Percentiles rank a stretch among this genome's conserved stretches.
phyloP scores from a whole-genome alignment of 2,329 filamentous ascomycete genomes.

The Fusarium nematophilum region DNA sequence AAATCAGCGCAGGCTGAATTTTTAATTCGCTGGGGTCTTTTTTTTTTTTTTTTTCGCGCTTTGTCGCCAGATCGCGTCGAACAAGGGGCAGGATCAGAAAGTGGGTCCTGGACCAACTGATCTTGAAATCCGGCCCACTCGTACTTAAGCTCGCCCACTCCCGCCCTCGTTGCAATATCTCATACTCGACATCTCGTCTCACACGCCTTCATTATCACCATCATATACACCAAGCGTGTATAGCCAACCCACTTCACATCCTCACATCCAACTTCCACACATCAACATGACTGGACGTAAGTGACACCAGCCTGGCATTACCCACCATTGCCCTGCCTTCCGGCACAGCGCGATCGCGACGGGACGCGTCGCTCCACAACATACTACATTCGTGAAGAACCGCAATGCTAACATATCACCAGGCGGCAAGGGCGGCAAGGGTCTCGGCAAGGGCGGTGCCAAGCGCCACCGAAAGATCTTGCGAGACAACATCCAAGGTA shows the following conservation, averaged over 20 bases:
- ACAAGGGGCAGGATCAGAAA: slow-evolving; percentile 36
- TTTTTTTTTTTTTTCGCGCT: slow-evolving; percentile 28
- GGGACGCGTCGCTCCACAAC: slow-evolving; percentile 1
- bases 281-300: slow-evolving; percentile 78
- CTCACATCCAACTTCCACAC: slow-evolving; percentile 26
- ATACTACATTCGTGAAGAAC: slow-evolving; percentile 90
- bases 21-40: slow-evolving; percentile 32
- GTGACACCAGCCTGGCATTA: slow-evolving; percentile 48
- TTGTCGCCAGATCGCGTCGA: slow-evolving; percentile 38
- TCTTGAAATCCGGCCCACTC: slow-evolving; percentile 51
- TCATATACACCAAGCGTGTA: slow-evolving; percentile 31
- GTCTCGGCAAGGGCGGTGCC: slow-evolving; percentile 96
- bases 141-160: slow-evolving; percentile 53
- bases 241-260: slow-evolving; percentile 14
- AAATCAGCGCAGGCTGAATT: slow-evolving; percentile 28
- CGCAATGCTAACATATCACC: slow-evolving; percentile 70
- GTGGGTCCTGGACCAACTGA: slow-evolving; percentile 46
- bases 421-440: slow-evolving; percentile 97
- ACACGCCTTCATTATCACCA: slow-evolving; percentile 16
- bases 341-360: background rate
- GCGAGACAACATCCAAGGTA: slow-evolving; percentile 99
- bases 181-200: slow-evolving; percentile 31
- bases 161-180: slow-evolving; percentile 36
- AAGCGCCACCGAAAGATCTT: slow-evolving; percentile 99
- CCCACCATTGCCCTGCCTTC: background rate